Evolutionary conservation across 2,329 filamentous ascomycete genomes (phyloP).

Genomic region (Aspergillus sp.): DNA sequence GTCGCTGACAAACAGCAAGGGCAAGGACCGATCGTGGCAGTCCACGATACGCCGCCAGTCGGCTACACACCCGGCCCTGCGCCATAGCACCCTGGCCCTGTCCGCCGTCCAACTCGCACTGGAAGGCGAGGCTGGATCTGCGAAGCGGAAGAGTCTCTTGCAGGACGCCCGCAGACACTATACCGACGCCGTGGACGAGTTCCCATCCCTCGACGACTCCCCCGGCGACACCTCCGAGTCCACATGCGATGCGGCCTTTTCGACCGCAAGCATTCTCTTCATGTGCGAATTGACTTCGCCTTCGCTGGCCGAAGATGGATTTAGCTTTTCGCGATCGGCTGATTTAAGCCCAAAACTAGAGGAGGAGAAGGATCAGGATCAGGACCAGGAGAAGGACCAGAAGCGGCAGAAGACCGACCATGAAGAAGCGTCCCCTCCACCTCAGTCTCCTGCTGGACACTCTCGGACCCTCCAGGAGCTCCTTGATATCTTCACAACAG

Average conservation of each 20-base stretch:
- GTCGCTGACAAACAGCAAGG: neutral
- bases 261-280: neutral
- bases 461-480: neutral
- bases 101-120: constrained; percentile 2
- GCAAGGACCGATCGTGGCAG: constrained; percentile 9
- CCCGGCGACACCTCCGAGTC: neutral
- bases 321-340: neutral
- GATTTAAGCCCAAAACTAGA: neutral
- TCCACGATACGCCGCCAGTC: constrained; percentile 5
- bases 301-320: constrained; percentile 4
- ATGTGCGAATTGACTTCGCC: constrained; percentile 2
- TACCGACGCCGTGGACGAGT: neutral
- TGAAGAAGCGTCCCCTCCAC: neutral
- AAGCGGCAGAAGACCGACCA: neutral
- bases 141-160: neutral
- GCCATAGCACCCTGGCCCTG: constrained; percentile 8
- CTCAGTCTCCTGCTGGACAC: neutral
- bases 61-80: neutral
- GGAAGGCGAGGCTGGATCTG: neutral
- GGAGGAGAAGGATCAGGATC: neutral
- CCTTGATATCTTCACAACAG: neutral
- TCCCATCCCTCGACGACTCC: neutral
- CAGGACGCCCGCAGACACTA: neutral
- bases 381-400: neutral
- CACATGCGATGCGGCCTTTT: neutral